Evolutionary conservation across 1,284 basidiomycete genomes (phyloP), one percentile per base, ranked within the genome.

Genomic region (Cryptococcus maquisensis): DNA sequence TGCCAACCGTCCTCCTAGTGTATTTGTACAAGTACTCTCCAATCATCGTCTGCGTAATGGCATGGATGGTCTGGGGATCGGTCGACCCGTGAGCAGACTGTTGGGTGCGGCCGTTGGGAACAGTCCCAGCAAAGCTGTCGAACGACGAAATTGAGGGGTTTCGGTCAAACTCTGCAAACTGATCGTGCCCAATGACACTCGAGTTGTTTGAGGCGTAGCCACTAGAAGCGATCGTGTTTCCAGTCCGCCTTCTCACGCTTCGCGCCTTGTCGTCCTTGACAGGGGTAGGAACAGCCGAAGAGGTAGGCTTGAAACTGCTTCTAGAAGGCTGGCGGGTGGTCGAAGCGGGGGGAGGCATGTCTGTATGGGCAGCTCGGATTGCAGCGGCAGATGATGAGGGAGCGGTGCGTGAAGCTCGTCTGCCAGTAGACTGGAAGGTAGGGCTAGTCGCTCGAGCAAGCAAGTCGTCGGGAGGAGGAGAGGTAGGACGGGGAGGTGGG

Each of bases 21-120:
- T 98, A 98, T 81, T 98, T 98, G 84, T 89, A 91, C 78, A 98
- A 78, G 78, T 93, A 98, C 80, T 98, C 95, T 60, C 95, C 94
- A 64, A 98, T 98, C 95, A 99, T 99, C 21, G 94, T 97, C 81
- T 98, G 93, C 4, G 95, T 98, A 68, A 98, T 98, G 2, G 94
- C 89, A 71, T 97, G 93, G 64, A 98, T 94, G 62, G 93, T 79
- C 2, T 80, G 75, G 1, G 91, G 90, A 72, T 97, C 93, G 13
- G 92, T 95, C 21, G 85, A 77, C 40, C 77, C 74, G 35, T 61
- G 64, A 26, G 62, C 64, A 38, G 61, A 50, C 5, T n/a, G 49
- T 39, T 23, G 6, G 9, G 48, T 28, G 3, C 52, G n/a, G 7
- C 51, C 26, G 44, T 48, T 49, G 26, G 51, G 43, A 24, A 49